Conservation (phyloP, 2,329 filamentous ascomycete species). For the Mycosphaerella sp. region DNA sequence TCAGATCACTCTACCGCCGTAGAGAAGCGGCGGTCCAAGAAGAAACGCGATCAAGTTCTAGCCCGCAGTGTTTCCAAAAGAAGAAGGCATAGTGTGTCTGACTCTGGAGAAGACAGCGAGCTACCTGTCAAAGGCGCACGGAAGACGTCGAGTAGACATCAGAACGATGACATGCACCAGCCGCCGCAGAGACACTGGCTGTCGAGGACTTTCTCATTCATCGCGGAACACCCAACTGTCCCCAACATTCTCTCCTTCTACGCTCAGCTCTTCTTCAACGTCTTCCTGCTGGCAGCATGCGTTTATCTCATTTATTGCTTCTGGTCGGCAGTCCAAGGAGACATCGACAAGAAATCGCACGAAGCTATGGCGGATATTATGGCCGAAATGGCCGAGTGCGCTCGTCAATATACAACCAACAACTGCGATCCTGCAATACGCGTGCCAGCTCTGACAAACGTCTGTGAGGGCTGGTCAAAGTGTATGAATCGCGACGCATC, state of each 20-base stretch:
- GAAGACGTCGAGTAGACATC: conserved; percentile 25
- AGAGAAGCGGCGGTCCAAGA: conserved; percentile 35
- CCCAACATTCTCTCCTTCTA: conserved; percentile 62
- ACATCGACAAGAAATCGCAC: conserved; percentile 67
- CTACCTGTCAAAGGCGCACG: conserved; percentile 20
- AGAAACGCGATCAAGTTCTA: conserved; percentile 26
- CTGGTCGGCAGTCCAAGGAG: conserved; percentile 63
- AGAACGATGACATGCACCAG: conserved; percentile 7
- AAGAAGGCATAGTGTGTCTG: conserved; percentile 31
- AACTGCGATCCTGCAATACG: conserved; percentile 61
- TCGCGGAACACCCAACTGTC: conserved; percentile 59
- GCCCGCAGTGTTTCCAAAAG: conserved; percentile 24
- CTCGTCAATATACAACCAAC: conserved; percentile 68
- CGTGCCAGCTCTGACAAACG: conserved; percentile 63
- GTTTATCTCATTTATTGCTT: conserved; percentile 65
- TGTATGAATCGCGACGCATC: conserved; percentile 84
- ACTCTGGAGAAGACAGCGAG: conserved; percentile 30
- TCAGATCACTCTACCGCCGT: conserved; percentile 35
- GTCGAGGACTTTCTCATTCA: conserved; percentile 52
- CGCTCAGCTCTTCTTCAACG: conserved; percentile 60
- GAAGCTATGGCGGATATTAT: conserved; percentile 61
- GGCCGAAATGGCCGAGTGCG: conserved; percentile 67
- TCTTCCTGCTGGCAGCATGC: conserved; percentile 52
- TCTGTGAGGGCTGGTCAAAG: conserved; percentile 74
- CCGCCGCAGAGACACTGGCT: conserved; percentile 25